A percentile compares a stretch with the other conserved stretches of the same genome.
phyloP scores from a whole-genome alignment of 257 asterid species.

The Cruciata laevipes region DNA sequence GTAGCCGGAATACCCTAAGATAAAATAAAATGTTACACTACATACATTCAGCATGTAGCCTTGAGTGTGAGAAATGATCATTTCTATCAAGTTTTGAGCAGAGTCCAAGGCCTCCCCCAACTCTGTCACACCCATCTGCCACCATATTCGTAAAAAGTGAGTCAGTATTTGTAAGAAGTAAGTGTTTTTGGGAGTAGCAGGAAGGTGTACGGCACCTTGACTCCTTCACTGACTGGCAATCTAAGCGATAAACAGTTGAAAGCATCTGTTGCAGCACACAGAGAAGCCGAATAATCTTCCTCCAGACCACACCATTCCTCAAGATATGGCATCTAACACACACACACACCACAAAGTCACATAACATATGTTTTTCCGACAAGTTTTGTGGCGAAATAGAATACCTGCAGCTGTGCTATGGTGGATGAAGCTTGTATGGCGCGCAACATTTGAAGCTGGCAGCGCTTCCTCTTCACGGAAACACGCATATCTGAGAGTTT shows the following conservation, averaged over 20 bases:
- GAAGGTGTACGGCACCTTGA: slow-evolving; percentile 25
- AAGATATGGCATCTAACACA: slow-evolving; percentile 56
- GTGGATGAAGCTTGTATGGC: slow-evolving; percentile 30
- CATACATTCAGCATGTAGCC: slow-evolving; percentile 37
- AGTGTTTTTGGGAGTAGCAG: not conserved
- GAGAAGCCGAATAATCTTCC: slow-evolving; percentile 46
- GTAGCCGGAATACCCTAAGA: too few species aligned
- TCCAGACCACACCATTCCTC: slow-evolving; percentile 63
- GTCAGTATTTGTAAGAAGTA: too few species aligned
- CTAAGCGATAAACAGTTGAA: slow-evolving; percentile 53
- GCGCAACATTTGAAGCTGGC: slow-evolving; percentile 38
- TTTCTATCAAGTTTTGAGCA: slow-evolving; percentile 42
- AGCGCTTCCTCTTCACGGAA: slow-evolving; percentile 36
- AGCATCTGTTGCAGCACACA: slow-evolving; percentile 44
- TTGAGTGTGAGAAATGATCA: slow-evolving; percentile 27
- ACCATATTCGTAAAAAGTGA: too few species aligned
- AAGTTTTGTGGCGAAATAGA: too few species aligned
- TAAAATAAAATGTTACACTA: not conserved
- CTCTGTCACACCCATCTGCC: slow-evolving; percentile 38
- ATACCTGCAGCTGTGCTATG: slow-evolving; percentile 57
- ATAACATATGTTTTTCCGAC: too few species aligned
- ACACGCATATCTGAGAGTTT: slow-evolving; percentile 46
- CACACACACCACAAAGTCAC: not conserved
- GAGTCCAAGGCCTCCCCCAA: slow-evolving; percentile 41
- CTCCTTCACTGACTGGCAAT: slow-evolving; percentile 56